Percentiles rank a stretch among this genome's conserved stretches.
Evolutionary conservation across 1,284 basidiomycete species (phyloP).

Genomic region (Veloboletus limbatus): DNA sequence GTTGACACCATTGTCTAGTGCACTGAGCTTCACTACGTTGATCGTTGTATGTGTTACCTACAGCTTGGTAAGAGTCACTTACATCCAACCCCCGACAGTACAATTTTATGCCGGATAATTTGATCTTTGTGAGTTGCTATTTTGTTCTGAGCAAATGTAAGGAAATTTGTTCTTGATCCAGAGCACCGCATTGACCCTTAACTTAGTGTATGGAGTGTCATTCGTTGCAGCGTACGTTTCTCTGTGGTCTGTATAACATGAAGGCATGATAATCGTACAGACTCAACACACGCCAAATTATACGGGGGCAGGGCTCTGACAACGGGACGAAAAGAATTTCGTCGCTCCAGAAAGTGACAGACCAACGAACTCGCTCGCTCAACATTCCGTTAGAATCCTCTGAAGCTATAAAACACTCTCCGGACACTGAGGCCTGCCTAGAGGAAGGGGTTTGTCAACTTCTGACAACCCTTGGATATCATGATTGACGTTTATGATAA

Average conservation of each 20-base stretch:
- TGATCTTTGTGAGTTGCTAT: conserved; percentile 58
- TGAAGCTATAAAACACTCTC: neutral
- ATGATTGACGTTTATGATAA: conserved; percentile 1
- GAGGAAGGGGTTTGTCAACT: conserved; percentile 15
- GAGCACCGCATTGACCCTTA: conserved; percentile 2
- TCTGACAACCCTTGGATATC: neutral
- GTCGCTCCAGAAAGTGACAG: conserved; percentile 6
- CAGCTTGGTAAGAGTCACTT: neutral
- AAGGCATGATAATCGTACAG: conserved; percentile 26
- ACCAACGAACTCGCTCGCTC: neutral
- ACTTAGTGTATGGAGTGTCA: conserved; percentile 62
- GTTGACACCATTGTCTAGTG: conserved; percentile 36
- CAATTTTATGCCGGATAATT: conserved; percentile 51
- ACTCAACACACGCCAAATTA: conserved; percentile 49
- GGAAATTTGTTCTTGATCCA: conserved; percentile 18
- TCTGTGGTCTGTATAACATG: neutral
- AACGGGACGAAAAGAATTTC: conserved; percentile 34
- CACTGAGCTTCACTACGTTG: conserved; percentile 55
- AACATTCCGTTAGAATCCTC: conserved; percentile 8
- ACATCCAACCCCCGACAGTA: conserved; percentile 39
- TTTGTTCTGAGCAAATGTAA: conserved; percentile 64
- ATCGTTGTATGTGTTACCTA: conserved; percentile 45
- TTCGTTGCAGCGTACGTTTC: conserved; percentile 60
- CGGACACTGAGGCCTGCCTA: neutral
- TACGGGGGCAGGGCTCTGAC: conserved; percentile 47